phyloP scores from a whole-genome alignment of 306 rosid genomes.

The Alnus glutinosa region DNA sequence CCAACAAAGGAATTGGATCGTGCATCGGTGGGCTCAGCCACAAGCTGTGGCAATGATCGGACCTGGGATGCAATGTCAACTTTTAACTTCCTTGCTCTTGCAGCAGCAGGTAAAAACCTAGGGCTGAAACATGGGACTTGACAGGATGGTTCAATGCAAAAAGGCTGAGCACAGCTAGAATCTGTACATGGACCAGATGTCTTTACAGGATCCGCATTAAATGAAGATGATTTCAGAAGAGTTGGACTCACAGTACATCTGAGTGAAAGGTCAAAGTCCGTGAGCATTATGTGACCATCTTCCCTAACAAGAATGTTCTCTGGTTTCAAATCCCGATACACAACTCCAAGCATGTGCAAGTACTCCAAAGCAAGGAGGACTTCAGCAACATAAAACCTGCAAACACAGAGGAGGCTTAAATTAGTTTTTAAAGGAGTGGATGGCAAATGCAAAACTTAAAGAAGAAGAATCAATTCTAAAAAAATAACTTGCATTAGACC shows the following conservation, averaged over 20 bases:
- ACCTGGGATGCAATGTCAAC: slow-evolving; percentile 49
- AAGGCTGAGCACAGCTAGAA: slow-evolving; percentile 76
- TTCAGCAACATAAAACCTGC: slow-evolving; percentile 90
- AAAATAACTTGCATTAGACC: background rate
- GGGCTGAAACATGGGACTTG: slow-evolving; percentile 89
- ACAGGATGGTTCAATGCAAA: slow-evolving; percentile 77
- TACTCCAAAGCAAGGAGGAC: slow-evolving; percentile 91
- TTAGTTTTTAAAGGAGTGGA: background rate
- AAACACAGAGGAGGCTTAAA: slow-evolving; percentile 1
- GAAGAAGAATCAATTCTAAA: background rate
- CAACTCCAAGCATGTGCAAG: slow-evolving; percentile 91
- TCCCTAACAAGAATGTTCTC: slow-evolving; percentile 91
- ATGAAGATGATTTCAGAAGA: slow-evolving; percentile 55
- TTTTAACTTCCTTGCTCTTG: slow-evolving; percentile 64
- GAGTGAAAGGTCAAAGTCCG: slow-evolving; percentile 85
- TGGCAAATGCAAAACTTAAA: background rate
- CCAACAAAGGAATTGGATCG: slow-evolving; percentile 92
- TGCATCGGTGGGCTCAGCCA: slow-evolving; percentile 85
- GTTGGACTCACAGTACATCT: slow-evolving; percentile 78
- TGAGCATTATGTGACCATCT: slow-evolving; percentile 92
- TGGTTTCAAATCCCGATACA: slow-evolving; percentile 85
- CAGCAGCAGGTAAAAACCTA: slow-evolving; percentile 59
- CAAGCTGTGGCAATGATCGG: slow-evolving; percentile 86
- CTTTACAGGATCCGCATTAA: slow-evolving; percentile 53
- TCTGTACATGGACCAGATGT: slow-evolving; percentile 65